These are phyloP conservation scores for Oryza glaberrima DNA, from an alignment of 176 grass and related monocot genomes.

Conservation along the genomic window DNA sequence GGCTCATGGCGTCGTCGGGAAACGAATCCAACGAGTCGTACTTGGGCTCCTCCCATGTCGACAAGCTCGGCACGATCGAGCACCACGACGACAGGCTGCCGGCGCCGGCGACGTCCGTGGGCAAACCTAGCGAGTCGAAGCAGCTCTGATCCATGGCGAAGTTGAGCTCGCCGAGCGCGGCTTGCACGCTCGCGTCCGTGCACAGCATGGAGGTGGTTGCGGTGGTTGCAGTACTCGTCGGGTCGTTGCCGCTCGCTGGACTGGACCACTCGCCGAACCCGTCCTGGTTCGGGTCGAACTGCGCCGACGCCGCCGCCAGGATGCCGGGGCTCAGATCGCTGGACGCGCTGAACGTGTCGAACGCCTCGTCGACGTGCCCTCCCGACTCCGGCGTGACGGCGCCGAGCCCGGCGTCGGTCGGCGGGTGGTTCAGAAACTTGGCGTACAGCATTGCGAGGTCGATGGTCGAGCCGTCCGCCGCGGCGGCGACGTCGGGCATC, in stretches of 20 bases:
- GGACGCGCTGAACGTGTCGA: slow-evolving; percentile 52
- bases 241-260: slow-evolving; percentile 37
- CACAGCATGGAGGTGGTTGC: slow-evolving; percentile 46
- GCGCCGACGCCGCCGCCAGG: not conserved
- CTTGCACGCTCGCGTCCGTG: slow-evolving; percentile 47
- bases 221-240: slow-evolving; percentile 23
- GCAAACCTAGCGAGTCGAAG: slow-evolving; percentile 54
- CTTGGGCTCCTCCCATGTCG: slow-evolving; percentile 52
- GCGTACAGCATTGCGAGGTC: slow-evolving; percentile 74
- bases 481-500: slow-evolving; percentile 24
- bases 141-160: slow-evolving; percentile 59
- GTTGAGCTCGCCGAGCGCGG: slow-evolving; percentile 50
- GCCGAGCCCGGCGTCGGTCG: not conserved
- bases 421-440: slow-evolving; percentile 56
- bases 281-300: slow-evolving; percentile 38
- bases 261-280: slow-evolving; percentile 55
- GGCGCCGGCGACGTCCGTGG: slow-evolving; percentile 29
- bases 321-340: slow-evolving; percentile 40
- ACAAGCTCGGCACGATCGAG: slow-evolving; percentile 50
- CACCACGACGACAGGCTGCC: slow-evolving; percentile 53
- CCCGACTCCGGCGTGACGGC: slow-evolving; percentile 37
- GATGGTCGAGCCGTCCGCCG: slow-evolving; percentile 48
- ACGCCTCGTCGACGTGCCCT: slow-evolving; percentile 43
- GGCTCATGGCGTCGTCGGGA: slow-evolving; percentile 43
- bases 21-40: slow-evolving; percentile 50